Evolutionary conservation across 768 basidiomycete genomes (phyloP).

Genomic region (Tulasnella calospora): DNA sequence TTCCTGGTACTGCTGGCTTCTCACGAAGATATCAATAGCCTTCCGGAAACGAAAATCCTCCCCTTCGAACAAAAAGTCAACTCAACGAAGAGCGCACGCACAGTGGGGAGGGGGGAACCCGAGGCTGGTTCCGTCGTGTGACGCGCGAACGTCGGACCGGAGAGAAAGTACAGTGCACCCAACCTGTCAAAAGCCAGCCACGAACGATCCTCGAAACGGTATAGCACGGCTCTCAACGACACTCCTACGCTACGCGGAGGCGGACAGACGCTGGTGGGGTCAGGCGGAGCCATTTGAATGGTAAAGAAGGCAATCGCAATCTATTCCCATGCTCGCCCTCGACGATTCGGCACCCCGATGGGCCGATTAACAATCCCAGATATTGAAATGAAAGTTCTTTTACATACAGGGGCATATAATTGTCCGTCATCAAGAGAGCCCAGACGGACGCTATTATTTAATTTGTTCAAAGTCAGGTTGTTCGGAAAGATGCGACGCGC

Average conservation of each 20-base stretch:
- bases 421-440: background rate
- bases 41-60: too few species aligned
- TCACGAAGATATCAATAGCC: too few species aligned
- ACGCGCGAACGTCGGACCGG: too few species aligned
- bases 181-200: too few species aligned
- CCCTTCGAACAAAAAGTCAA: too few species aligned
- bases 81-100: too few species aligned
- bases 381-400: background rate
- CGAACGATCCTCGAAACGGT: background rate
- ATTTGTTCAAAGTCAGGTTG: background rate
- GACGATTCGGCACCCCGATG: background rate
- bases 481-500: conserved; percentile 1
- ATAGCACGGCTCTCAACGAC: background rate
- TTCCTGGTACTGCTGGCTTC: too few species aligned
- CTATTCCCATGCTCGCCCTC: background rate
- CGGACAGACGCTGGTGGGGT: background rate
- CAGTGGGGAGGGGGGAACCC: too few species aligned
- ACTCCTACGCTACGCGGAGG: background rate
- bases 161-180: too few species aligned
- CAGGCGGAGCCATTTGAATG: background rate
- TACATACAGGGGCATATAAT: background rate
- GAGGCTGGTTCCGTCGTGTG: too few species aligned
- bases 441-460: background rate
- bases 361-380: background rate
- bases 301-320: background rate